Evolutionary conservation across 768 basidiomycete species (phyloP).

Genomic region (Suillus placidus): DNA sequence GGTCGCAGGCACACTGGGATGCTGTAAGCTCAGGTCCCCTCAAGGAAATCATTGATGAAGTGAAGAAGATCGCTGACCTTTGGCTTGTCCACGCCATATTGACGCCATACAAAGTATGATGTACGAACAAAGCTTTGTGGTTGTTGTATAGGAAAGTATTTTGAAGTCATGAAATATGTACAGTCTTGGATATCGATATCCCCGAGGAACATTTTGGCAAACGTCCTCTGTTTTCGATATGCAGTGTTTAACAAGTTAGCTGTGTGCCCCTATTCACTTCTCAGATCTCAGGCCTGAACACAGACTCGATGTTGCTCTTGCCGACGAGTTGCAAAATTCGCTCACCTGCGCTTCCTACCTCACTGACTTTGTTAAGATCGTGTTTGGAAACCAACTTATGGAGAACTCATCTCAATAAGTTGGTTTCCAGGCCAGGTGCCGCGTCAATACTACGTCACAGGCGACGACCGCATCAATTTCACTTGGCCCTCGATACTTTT

Average conservation of each 20-base stretch:
- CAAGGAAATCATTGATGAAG: conserved; percentile 30
- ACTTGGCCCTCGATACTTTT: no score
- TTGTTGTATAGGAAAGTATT: background rate
- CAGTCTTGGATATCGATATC: background rate
- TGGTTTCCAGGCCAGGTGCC: no score
- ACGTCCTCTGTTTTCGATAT: background rate
- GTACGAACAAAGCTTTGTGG: background rate
- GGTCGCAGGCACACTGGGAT: conserved; percentile 37
- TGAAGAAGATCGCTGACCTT: conserved; percentile 30
- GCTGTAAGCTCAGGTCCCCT: conserved; percentile 33
- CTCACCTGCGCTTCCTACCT: no score
- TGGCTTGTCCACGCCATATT: conserved; percentile 35
- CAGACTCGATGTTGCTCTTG: no score
- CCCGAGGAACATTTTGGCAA: background rate
- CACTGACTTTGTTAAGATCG: no score
- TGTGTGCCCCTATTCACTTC: no score
- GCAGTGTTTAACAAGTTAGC: background rate
- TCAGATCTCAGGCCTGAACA: no score
- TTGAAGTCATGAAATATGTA: background rate
- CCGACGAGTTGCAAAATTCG: no score
- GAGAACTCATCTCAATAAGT: no score
- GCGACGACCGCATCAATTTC: no score
- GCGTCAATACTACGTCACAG: no score
- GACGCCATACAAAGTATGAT: conserved; percentile 11
- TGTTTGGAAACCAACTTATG: no score